Evolutionary conservation across 768 basidiomycete genomes (phyloP).

Genomic region (Suillus fuscotomentosus): DNA sequence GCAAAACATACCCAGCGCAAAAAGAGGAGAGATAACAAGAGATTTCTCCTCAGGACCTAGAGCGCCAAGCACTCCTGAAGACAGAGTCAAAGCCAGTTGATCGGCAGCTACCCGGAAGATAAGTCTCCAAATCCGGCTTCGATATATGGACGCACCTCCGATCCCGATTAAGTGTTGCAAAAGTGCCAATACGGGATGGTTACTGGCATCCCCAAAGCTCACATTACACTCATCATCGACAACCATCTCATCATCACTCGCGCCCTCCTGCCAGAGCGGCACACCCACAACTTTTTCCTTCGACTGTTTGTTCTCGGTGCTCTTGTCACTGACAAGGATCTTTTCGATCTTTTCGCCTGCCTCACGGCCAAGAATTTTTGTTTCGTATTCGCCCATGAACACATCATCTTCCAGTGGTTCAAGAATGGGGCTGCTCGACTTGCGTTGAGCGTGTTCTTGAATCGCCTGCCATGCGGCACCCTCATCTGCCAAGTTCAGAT

Average conservation of each 20-base stretch:
- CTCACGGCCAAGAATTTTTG: conserved; percentile 26
- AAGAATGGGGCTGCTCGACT: conserved; percentile 15
- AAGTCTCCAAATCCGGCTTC: conserved; percentile 1
- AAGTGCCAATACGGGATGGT: conserved; percentile 23
- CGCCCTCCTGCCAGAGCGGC: conserved; percentile 30
- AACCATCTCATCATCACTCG: conserved; percentile 18
- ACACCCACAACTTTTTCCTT: conserved; percentile 21
- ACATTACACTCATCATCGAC: neutral
- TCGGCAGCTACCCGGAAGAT: conserved; percentile 34
- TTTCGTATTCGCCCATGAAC: conserved; percentile 37
- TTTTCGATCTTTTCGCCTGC: conserved; percentile 42
- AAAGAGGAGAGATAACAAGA: conserved; percentile 39
- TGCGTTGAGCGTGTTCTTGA: conserved; percentile 17
- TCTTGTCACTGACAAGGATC: conserved; percentile 44
- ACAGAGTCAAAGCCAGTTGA: conserved; percentile 39
- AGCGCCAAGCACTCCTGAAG: conserved; percentile 38
- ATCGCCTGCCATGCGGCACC: conserved; percentile 40
- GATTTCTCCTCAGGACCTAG: conserved; percentile 29
- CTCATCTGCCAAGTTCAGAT: conserved; percentile 35
- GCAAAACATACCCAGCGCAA: conserved; percentile 35
- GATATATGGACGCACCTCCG: conserved; percentile 32
- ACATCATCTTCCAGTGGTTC: conserved; percentile 14
- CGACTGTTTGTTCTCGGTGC: conserved; percentile 21
- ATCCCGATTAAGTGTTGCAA: conserved; percentile 32
- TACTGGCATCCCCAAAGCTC: conserved; percentile 12